Conservation (phyloP, 1,139 yeast species). For the Kurtzmaniella quercitrusa region DNA sequence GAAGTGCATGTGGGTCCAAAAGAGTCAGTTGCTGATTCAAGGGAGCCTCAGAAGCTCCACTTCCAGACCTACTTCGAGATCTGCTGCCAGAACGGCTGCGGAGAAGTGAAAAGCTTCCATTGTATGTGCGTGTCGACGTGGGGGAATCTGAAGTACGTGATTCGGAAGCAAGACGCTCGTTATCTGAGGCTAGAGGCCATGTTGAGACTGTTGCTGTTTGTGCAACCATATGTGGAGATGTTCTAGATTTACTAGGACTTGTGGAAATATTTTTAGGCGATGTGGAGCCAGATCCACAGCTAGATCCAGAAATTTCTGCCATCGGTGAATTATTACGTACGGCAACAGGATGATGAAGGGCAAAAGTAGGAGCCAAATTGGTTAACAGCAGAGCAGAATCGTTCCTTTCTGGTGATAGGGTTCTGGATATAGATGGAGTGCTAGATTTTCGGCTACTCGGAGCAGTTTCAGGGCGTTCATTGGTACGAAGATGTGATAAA, state of each 20-base stretch:
- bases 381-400: background rate
- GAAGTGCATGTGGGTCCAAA: slow-evolving; percentile 1
- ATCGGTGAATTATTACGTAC: background rate
- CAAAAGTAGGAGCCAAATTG: background rate
- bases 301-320: background rate
- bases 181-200: background rate
- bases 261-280: background rate
- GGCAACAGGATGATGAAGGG: background rate
- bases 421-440: background rate
- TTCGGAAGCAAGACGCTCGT: background rate
- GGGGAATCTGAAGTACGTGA: background rate
- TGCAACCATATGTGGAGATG: background rate
- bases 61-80: background rate
- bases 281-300: no score
- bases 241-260: background rate
- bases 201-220: background rate
- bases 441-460: background rate
- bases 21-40: background rate
- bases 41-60: background rate
- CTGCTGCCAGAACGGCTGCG: background rate
- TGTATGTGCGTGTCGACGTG: background rate
- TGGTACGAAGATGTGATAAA: slow-evolving; percentile 20
- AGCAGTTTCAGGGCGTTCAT: slow-evolving; percentile 12
- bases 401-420: background rate
- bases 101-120: background rate